Evolutionary conservation across 345 rosid species (phyloP).

Genomic region (Syzygium aromaticum): DNA sequence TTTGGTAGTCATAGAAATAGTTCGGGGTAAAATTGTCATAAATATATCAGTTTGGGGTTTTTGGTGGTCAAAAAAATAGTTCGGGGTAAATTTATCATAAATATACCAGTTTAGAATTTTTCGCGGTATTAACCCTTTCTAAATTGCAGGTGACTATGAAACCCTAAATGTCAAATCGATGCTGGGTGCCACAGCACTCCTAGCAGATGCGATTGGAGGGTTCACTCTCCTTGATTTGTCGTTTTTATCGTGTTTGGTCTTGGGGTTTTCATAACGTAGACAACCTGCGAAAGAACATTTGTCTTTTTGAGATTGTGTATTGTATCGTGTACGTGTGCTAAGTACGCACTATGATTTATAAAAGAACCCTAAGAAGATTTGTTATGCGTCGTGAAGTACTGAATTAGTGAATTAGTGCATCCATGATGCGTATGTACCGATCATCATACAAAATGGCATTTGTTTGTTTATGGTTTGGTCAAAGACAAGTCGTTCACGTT

Average conservation of each 20-base stretch:
- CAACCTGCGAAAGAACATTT: neutral
- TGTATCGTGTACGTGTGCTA: neutral
- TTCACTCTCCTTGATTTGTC: neutral
- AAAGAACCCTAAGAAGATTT: neutral
- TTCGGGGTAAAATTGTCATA: too few relatives aligned
- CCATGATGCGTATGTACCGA: neutral
- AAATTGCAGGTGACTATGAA: neutral
- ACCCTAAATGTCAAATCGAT: neutral
- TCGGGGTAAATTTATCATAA: too few relatives aligned
- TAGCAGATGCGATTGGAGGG: neutral
- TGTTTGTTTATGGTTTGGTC: neutral
- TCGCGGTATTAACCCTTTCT: too few relatives aligned
- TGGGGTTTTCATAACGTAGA: neutral
- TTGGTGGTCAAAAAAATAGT: too few relatives aligned
- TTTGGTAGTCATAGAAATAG: too few relatives aligned
- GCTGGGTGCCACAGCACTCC: neutral
- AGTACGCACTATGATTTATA: neutral
- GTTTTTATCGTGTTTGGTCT: neutral
- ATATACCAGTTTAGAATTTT: too few relatives aligned
- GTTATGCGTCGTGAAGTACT: fast-evolving
- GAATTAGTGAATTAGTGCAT: neutral
- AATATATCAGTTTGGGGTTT: too few relatives aligned
- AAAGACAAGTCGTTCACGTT: neutral
- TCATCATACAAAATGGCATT: neutral
- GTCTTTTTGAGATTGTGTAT: neutral